Evolutionary conservation across 768 basidiomycete genomes (phyloP), one percentile per base, ranked within the genome.

Genomic region (Phaffia tasmanica): DNA sequence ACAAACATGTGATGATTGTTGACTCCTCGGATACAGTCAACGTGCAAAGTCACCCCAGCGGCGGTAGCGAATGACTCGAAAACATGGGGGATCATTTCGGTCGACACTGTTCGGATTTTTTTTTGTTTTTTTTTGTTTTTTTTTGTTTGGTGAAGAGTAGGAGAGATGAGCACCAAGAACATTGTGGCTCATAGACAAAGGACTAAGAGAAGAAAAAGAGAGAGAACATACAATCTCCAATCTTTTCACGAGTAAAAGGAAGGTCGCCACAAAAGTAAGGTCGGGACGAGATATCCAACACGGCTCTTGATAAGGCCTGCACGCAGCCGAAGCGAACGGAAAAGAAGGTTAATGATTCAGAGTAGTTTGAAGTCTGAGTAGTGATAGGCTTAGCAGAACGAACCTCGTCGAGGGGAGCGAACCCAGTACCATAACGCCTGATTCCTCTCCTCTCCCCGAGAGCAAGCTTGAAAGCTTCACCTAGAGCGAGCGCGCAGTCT

Each of bases 51-150:
- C 25, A 85, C 86, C 8, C 93, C 93, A 1, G 94, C 88, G 0
- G 90, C 89, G 70, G 91, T 91, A n/a, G 94, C 89, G 74, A 99
- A 99, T 4, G 92, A 95, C 79, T 95, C 87, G 76, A 99, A 89
- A 63, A 99, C 82, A 75, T 99, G 95, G 42, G 94, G 89, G 63
- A 99, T 85, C 93, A 99, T 97, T 79, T 99, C 95, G 8, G 90
- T 90, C 4, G 77, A 78, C 29, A 77, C 76, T 76, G 69, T 21
- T 23, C n/a, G n/a, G 9, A n/a, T n/a, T n/a, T n/a, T n/a, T n/a
- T n/a, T n/a, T n/a, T n/a, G n/a, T n/a, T n/a, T n/a, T n/a, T n/a
- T n/a, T n/a, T n/a, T n/a, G n/a, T n/a, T n/a, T n/a, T n/a, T n/a
- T n/a, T n/a, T 9, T 16, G 35, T 42, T 46, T 15, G 54, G 29